These are phyloP conservation scores for Ganoderma resinaceum DNA, from an alignment of 1,284 basidiomycete genomes.

Conservation along the genomic window DNA sequence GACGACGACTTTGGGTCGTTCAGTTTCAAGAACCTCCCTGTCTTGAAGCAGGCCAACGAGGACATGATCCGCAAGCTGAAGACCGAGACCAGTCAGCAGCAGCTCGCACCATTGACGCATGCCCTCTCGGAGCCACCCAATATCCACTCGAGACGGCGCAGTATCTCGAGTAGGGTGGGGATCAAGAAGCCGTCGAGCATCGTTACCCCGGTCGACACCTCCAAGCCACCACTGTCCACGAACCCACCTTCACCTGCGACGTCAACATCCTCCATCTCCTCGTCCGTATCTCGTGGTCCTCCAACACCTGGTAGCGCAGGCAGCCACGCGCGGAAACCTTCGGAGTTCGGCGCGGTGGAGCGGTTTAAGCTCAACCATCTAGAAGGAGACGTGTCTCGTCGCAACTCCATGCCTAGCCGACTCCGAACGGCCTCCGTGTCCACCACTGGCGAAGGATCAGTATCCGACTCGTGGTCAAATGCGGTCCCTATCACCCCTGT, in stretches of 20 bases:
- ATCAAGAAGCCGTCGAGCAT: slow-evolving; percentile 79
- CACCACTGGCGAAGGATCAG: slow-evolving; percentile 77
- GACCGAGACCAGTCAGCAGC: slow-evolving; percentile 60
- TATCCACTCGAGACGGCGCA: slow-evolving; percentile 69
- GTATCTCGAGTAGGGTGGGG: slow-evolving; percentile 66
- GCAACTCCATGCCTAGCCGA: slow-evolving; percentile 89
- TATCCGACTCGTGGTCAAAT: slow-evolving; percentile 77
- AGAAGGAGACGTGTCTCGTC: slow-evolving; percentile 71
- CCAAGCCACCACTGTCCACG: slow-evolving; percentile 57
- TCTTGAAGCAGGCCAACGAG: slow-evolving; percentile 98
- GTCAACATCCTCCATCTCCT: slow-evolving; percentile 92
- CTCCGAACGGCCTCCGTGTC: slow-evolving; percentile 88
- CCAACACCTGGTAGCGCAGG: slow-evolving; percentile 70
- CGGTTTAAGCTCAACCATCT: slow-evolving; percentile 84
- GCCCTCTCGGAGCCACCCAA: slow-evolving; percentile 70
- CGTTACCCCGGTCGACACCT: slow-evolving; percentile 67
- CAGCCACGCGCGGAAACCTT: slow-evolving; percentile 81
- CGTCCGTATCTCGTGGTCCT: slow-evolving; percentile 85
- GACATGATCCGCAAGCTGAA: slow-evolving; percentile 96
- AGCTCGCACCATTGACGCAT: slow-evolving; percentile 75
- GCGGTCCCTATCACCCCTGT: slow-evolving; percentile 58
- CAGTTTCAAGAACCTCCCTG: slow-evolving; percentile 97
- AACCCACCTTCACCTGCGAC: slow-evolving; percentile 90
- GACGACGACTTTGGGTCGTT: slow-evolving; percentile 97
- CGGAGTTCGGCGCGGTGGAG: slow-evolving; percentile 85